phyloP scores from a whole-genome alignment of 345 rosid species.

The Rhizophora apiculata region DNA sequence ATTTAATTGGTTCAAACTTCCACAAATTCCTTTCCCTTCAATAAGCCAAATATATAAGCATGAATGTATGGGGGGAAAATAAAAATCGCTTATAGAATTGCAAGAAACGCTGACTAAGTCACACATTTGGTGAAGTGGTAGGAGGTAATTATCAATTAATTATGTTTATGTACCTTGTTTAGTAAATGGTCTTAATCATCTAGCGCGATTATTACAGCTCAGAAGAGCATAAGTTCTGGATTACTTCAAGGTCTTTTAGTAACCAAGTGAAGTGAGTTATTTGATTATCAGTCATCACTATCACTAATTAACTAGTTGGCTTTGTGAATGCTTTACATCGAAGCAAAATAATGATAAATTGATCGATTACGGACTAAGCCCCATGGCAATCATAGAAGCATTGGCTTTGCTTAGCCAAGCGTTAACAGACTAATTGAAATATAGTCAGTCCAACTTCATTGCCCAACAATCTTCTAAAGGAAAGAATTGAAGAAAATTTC shows the following conservation, averaged over 20 bases:
- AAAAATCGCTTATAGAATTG: neutral
- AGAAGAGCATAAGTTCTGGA: neutral
- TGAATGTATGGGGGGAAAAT: no score
- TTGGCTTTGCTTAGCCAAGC: constrained; percentile 20
- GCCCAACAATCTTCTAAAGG: neutral
- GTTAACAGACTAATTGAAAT: constrained; percentile 13
- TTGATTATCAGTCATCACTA: constrained; percentile 10
- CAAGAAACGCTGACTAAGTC: neutral
- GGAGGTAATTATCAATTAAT: constrained; percentile 1
- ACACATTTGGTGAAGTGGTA: constrained; percentile 8
- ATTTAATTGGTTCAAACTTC: no score
- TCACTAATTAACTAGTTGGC: constrained; percentile 25
- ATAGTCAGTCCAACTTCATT: neutral
- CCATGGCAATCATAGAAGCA: constrained; percentile 20
- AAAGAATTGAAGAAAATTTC: no score
- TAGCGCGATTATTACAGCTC: neutral
- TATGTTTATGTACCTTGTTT: neutral
- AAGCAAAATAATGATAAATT: constrained; percentile 27
- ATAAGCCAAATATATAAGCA: no score
- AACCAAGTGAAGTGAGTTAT: neutral
- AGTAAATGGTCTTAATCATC: constrained; percentile 1
- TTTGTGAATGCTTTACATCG: constrained; percentile 24
- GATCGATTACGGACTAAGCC: constrained; percentile 24
- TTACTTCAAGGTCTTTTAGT: constrained; percentile 10
- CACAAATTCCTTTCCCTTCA: no score